Percentiles rank a stretch among this genome's conserved stretches.
These are phyloP conservation scores for Trichoderma virens DNA, from an alignment of 495 filamentous ascomycete genomes.

Conservation along the genomic window DNA sequence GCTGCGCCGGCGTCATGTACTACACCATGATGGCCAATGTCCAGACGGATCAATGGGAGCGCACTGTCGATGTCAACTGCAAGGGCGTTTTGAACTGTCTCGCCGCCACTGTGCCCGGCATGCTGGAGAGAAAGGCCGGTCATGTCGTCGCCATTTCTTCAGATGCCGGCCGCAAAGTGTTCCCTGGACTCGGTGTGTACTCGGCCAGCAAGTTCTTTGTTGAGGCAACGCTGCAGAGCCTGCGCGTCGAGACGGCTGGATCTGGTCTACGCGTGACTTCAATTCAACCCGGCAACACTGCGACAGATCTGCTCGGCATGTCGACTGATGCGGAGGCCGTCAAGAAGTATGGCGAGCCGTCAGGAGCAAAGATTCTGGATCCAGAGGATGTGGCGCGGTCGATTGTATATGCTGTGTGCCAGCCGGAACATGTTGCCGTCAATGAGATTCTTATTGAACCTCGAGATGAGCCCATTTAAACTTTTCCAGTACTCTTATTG, in stretches of 20 bases:
- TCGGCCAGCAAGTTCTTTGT: conserved; percentile 68
- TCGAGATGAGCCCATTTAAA: conserved; percentile 58
- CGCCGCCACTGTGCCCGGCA: conserved; percentile 49
- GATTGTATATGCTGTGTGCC: conserved; percentile 55
- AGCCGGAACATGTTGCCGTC: conserved; percentile 59
- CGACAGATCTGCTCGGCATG: conserved; percentile 56
- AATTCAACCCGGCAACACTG: conserved; percentile 60
- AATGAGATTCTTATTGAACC: conserved; percentile 69
- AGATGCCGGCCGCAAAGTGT: conserved; percentile 62
- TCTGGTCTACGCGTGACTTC: conserved; percentile 55
- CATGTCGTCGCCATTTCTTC: conserved; percentile 66
- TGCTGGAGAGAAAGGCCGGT: conserved; percentile 48
- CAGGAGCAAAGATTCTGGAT: conserved; percentile 56
- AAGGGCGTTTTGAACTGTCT: conserved; percentile 61
- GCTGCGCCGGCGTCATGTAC: conserved; percentile 69
- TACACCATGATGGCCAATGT: conserved; percentile 66
- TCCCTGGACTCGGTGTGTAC: conserved; percentile 67
- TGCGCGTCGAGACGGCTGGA: conserved; percentile 60
- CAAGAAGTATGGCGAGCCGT: conserved; percentile 61
- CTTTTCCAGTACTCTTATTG: too few species aligned
- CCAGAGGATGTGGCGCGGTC: conserved; percentile 55
- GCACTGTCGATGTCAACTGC: conserved; percentile 69
- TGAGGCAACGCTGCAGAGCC: conserved; percentile 57
- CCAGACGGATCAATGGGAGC: conserved; percentile 58
- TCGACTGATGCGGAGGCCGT: conserved; percentile 59